Evolutionary conservation across 2,329 filamentous ascomycete genomes (phyloP).

Genomic region (Penicillium expansum): DNA sequence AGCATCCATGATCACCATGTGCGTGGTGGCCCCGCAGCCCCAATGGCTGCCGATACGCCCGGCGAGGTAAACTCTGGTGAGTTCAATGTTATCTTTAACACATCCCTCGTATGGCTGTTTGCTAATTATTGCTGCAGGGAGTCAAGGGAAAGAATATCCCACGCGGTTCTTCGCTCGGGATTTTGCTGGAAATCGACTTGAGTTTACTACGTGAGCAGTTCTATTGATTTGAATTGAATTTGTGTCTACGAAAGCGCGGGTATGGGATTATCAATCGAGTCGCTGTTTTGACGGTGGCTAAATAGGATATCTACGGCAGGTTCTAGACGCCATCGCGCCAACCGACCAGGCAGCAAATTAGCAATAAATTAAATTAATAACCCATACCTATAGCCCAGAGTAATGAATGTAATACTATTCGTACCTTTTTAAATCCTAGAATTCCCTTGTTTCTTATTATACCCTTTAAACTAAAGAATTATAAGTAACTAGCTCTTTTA

Average conservation of each 20-base stretch:
- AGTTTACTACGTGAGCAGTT: slow-evolving; percentile 48
- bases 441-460: too few relatives aligned
- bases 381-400: too few relatives aligned
- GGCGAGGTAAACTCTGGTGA: slow-evolving; percentile 48
- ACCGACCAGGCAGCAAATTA: too few relatives aligned
- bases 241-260: background rate
- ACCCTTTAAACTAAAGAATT: too few relatives aligned
- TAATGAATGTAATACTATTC: too few relatives aligned
- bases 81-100: background rate
- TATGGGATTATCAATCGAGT: background rate
- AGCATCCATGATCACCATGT: slow-evolving; percentile 54
- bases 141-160: slow-evolving; percentile 59
- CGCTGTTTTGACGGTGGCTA: background rate
- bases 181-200: slow-evolving; percentile 55
- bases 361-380: too few relatives aligned
- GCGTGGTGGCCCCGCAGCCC: slow-evolving; percentile 50
- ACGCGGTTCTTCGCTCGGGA: slow-evolving; percentile 61
- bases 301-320: too few relatives aligned
- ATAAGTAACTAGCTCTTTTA: too few relatives aligned
- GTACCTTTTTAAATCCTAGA: too few relatives aligned
- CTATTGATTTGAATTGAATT: background rate
- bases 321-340: too few relatives aligned
- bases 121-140: slow-evolving; percentile 38
- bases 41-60: slow-evolving; percentile 55
- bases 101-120: background rate